Conservation (phyloP, 2,329 filamentous ascomycete genomes). For the Juglanconis sp. region DNA sequence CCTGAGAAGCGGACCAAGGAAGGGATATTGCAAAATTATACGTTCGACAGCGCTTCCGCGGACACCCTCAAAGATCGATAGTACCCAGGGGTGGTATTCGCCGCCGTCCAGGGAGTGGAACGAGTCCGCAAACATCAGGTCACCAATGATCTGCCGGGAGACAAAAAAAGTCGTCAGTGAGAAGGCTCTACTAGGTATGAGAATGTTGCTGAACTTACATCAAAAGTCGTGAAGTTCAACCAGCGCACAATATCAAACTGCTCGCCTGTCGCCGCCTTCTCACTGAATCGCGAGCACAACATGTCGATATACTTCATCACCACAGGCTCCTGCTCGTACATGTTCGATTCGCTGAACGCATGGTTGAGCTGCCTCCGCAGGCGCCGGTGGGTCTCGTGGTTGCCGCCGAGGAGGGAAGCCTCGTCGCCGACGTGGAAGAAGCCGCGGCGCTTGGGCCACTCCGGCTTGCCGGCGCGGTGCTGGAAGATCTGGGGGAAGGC, state of each 20-base stretch:
- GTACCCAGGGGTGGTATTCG: constrained; percentile 20
- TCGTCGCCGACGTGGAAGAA: neutral
- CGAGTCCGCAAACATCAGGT: constrained; percentile 20
- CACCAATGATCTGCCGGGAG: constrained; percentile 17
- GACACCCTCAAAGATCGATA: constrained; percentile 5
- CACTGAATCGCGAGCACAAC: neutral
- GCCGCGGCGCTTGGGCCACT: neutral
- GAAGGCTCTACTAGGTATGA: neutral
- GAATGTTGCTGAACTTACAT: neutral
- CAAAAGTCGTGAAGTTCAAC: constrained; percentile 22
- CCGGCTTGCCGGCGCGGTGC: constrained; percentile 4
- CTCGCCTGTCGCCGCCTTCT: constrained; percentile 5
- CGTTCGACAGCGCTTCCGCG: neutral
- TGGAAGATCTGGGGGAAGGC: constrained; percentile 9
- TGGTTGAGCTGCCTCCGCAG: constrained; percentile 2
- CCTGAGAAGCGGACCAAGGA: neutral
- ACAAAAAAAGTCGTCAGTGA: neutral
- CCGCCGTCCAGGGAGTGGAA: constrained; percentile 18
- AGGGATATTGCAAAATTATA: neutral
- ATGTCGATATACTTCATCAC: constrained; percentile 5
- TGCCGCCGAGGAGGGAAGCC: neutral
- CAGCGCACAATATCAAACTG: constrained; percentile 4
- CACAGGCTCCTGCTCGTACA: constrained; percentile 13
- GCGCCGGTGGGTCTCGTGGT: constrained; percentile 2
- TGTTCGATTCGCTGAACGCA: constrained; percentile 12